Base-by-base conservation (phyloP, 441 rosid species). In the Corymbia citriodora region DNA sequence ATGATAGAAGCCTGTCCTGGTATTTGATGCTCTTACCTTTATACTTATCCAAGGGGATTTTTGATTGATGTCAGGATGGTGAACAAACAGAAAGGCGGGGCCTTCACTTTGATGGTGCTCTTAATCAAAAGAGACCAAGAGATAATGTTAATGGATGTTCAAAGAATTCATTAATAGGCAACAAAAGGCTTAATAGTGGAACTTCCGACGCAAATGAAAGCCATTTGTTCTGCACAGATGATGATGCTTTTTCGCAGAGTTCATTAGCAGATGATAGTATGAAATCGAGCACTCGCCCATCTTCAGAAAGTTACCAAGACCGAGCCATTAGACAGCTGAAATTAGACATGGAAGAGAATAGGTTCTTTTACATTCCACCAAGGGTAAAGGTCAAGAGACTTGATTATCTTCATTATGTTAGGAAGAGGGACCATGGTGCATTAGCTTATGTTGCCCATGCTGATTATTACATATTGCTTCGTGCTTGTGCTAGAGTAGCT, bases 391-490 rank as follows among this genome's bases (percentile, higher is more conserved):
- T 93, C 57, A 96, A 94, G 93, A 93, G 95, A 92, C 90, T 90
- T 40, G 96, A 94, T 89, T 96, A 96, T 92, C 96, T 96, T 90
- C 97, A 95, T 48, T 95, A 95, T 68, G 94, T 31, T 21, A 94
- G 97, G 94, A 97, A 94, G 92, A 93, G 50, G 89, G 95, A 95
- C 61, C 93, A 94, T 50, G 98, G 98, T 55, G 91, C 91, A 25
- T 89, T 93, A 52, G 91, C 94, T 40, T 95, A 95, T 11, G 95
- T 90, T 29, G 97, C 97, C 25, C 99, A 96, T 89, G 98, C 97
- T 9, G 99, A 96, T 93, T 97, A 97, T 90, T 98, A 96, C 94
- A 95, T 98, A 82, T 90, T 97, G 87, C 95, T 96, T 88, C 93
- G 96, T 57, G 94, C 94, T 81, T 97, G 98, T 89, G 98, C 97